phyloP scores from a whole-genome alignment of 2,329 filamentous ascomycete species.

The Moelleriella libera region DNA sequence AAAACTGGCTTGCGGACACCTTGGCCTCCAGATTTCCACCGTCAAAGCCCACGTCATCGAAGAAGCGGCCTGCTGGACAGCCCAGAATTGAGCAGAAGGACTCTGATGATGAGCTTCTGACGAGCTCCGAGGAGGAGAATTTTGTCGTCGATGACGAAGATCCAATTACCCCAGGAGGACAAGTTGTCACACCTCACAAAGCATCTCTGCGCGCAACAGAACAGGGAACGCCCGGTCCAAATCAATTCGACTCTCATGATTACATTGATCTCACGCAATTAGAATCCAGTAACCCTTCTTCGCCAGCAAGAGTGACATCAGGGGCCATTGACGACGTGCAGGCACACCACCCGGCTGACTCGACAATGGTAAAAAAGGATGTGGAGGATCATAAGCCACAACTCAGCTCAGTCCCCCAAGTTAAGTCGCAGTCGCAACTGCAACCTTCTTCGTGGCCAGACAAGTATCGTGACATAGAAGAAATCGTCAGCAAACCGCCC shows the following conservation, averaged over 20 bases:
- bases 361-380: background rate
- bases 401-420: background rate
- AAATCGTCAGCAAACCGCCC: conserved; percentile 8
- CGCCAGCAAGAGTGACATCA: conserved; percentile 2
- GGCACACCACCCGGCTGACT: background rate
- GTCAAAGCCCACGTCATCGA: conserved; percentile 16
- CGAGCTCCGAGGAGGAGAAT: conserved; percentile 31
- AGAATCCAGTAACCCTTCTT: conserved; percentile 4
- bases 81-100: conserved; percentile 17
- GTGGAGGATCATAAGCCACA: background rate
- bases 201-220: background rate
- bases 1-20: conserved; percentile 33
- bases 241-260: conserved; percentile 7
- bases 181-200: background rate
- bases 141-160: conserved; percentile 29
- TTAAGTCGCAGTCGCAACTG: background rate
- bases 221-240: conserved; percentile 2
- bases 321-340: background rate
- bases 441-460: background rate
- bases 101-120: conserved; percentile 26
- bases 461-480: conserved; percentile 3
- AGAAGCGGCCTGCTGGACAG: conserved; percentile 6
- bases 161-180: background rate
- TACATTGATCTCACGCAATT: conserved; percentile 16
- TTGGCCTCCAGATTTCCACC: conserved; percentile 27